These are phyloP conservation scores for Penicillium sp. DNA, from an alignment of 2,329 filamentous ascomycete genomes.

Conservation along the genomic window DNA sequence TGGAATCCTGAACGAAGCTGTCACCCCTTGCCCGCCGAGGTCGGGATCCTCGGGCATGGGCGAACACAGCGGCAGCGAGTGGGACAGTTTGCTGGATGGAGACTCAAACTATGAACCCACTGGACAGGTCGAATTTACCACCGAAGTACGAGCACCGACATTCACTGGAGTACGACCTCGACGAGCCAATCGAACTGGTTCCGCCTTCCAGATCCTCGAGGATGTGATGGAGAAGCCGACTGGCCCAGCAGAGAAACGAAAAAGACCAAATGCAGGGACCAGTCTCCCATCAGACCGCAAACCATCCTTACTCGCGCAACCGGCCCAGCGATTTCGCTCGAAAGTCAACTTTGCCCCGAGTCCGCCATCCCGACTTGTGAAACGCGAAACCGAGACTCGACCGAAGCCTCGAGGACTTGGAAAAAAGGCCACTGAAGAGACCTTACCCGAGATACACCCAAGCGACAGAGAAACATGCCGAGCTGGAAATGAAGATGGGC, in stretches of 20 bases:
- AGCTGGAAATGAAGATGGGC: conserved; percentile 9
- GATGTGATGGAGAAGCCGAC: conserved; percentile 24
- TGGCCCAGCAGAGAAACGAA: conserved; percentile 11
- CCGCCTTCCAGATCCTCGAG: conserved; percentile 39
- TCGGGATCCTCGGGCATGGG: conserved; percentile 19
- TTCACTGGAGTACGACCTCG: conserved; percentile 29
- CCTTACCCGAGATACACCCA: conserved; percentile 14
- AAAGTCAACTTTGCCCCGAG: conserved; percentile 28
- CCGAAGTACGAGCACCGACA: conserved; percentile 33
- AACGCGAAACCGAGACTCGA: conserved; percentile 7
- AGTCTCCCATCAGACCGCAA: conserved; percentile 19
- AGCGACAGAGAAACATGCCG: conserved; percentile 5
- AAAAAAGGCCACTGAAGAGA: conserved; percentile 12
- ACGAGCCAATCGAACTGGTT: conserved; percentile 24
- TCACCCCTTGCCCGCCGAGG: conserved; percentile 34
- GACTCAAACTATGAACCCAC: conserved; percentile 34
- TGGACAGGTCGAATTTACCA: conserved; percentile 40
- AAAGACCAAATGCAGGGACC: conserved; percentile 17
- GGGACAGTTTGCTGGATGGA: conserved; percentile 26
- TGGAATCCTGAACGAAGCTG: conserved; percentile 22
- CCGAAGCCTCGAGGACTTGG: conserved; percentile 5
- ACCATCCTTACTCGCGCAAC: conserved; percentile 38
- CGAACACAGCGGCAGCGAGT: conserved; percentile 16
- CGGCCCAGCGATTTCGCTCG: conserved; percentile 39
- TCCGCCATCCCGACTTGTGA: conserved; percentile 15